phyloP scores from a whole-genome alignment of 1,284 basidiomycete genomes.

The Xanthoconium separans region DNA sequence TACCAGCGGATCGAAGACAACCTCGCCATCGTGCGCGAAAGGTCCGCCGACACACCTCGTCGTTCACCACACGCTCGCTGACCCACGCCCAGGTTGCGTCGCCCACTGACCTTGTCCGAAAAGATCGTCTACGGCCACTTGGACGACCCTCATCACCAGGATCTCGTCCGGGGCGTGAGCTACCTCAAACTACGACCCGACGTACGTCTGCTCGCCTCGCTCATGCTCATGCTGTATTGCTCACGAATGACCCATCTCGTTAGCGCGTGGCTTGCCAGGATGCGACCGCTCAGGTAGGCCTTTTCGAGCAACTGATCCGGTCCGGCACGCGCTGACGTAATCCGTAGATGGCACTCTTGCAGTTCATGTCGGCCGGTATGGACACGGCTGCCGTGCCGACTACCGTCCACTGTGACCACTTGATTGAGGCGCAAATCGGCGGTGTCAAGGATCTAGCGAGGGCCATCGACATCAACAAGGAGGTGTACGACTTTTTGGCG shows the following conservation, averaged over 20 bases:
- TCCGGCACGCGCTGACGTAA: slow-evolving; percentile 35
- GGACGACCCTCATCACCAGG: slow-evolving; percentile 89
- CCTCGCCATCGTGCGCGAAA: slow-evolving; percentile 78
- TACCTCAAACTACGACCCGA: slow-evolving; percentile 97
- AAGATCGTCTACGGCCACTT: slow-evolving; percentile 99
- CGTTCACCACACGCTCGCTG: not conserved
- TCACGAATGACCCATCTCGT: slow-evolving; percentile 9
- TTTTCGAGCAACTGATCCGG: slow-evolving; percentile 16
- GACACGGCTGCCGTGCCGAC: slow-evolving; percentile 97
- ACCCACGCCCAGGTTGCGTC: slow-evolving; percentile 64
- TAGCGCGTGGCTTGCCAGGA: slow-evolving; percentile 99
- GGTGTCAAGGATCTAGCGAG: slow-evolving; percentile 93
- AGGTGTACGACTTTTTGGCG: slow-evolving; percentile 99
- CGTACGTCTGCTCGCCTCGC: slow-evolving; percentile 47
- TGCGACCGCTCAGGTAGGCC: slow-evolving; percentile 81
- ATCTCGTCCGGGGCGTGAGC: slow-evolving; percentile 83
- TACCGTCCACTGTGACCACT: slow-evolving; percentile 98
- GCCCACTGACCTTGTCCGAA: slow-evolving; percentile 94
- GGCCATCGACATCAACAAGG: slow-evolving; percentile 94
- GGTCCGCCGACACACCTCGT: slow-evolving; percentile 48
- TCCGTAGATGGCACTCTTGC: slow-evolving; percentile 92
- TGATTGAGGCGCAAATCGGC: slow-evolving; percentile 96
- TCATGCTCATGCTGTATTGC: no score
- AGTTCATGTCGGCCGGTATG: slow-evolving; percentile 99
- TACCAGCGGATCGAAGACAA: slow-evolving; percentile 98